These are phyloP conservation scores for Boletus rubroflammeus DNA, from an alignment of 768 basidiomycete genomes.

Conservation along the genomic window DNA sequence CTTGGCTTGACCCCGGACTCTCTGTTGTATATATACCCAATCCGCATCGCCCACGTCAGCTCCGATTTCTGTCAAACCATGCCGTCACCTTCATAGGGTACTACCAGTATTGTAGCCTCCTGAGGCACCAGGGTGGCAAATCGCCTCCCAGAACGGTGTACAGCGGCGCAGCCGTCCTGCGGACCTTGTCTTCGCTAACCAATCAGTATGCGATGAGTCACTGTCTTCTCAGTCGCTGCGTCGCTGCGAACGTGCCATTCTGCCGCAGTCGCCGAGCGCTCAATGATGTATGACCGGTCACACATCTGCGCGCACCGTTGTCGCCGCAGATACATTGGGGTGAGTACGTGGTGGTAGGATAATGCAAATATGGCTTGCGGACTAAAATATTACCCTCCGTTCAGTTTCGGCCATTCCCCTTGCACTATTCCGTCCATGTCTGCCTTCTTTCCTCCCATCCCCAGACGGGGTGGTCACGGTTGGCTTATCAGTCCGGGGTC, in stretches of 20 bases:
- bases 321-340: neutral
- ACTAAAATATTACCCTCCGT: neutral
- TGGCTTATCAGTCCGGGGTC: neutral
- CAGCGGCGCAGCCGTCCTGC: neutral
- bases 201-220: neutral
- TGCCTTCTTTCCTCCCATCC: neutral
- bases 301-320: neutral
- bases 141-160: neutral
- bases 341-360: neutral
- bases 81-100: constrained; percentile 22
- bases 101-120: constrained; percentile 4
- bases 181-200: neutral
- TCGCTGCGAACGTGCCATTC: neutral
- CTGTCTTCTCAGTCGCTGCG: neutral
- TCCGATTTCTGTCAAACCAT: neutral
- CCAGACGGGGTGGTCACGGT: neutral
- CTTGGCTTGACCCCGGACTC: constrained; percentile 16
- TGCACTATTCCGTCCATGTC: neutral
- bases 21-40: neutral
- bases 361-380: neutral
- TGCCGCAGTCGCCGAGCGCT: neutral
- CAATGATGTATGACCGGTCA: neutral
- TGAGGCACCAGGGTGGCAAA: constrained; percentile 6
- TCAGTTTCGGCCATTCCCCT: neutral
- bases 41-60: neutral